Evolutionary conservation across 306 rosid species (phyloP), one percentile per base, ranked within the genome.

Genomic region (Vigna trinervia): DNA sequence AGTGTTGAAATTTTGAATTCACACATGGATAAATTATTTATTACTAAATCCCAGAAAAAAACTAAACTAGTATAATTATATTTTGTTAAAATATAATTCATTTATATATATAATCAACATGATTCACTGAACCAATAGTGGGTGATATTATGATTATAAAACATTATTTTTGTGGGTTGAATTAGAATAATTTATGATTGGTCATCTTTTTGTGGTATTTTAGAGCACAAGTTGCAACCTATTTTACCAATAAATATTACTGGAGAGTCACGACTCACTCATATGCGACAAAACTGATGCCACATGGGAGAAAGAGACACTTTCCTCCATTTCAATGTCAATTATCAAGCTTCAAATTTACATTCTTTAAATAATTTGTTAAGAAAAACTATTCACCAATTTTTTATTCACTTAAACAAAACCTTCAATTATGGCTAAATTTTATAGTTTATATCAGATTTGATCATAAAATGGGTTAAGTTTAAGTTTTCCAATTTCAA

Each of bases 201-300:
- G 82, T 73, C 80, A 68, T 65, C 23, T 52, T 65, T 53, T 57
- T 57, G 53, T 12, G 14, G 1, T 12, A 12, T 50, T 65, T 30
- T 53, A 59, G 71, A 83, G 80, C 82, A 59, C 87, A 76, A 76
- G 57, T 71, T 80, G 64, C 69, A 80, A 66, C 63, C 63, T 69
- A 70, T 23, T 81, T 80, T 71, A 72, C 80, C 62, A 73, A 66
- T 66, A 41, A 81, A 81, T 81, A 65, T 46, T 76, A 59, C 60
- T 66, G 82, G 61, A 23, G 28, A 75, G 15, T 61, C 22, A 48
- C 36, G 39, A 56, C 62, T 41, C 62, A 75, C 30, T 45, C 69
- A 76, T 69, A 56, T 83, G 62, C 70, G 80, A 84, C 85, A 80
- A 80, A 77, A 50, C 72, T 59, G 74, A 71, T 84, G 77, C 39